A percentile compares a stretch with the other conserved stretches of the same genome.
Evolutionary conservation across 768 basidiomycete species (phyloP).

Genomic region (Lenzites betulinus): DNA sequence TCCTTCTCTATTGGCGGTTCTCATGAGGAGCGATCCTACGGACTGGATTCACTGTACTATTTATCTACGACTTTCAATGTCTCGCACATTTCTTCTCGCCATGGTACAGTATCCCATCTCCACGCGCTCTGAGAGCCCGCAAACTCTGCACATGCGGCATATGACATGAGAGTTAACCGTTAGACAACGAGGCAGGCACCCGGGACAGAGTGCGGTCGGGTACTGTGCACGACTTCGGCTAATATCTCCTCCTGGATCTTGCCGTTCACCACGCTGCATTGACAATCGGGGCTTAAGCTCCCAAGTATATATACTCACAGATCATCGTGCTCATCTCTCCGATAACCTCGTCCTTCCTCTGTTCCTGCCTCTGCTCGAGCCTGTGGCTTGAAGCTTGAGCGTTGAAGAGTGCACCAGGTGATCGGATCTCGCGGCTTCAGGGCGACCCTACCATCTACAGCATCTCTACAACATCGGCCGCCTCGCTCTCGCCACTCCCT

Average conservation of each 20-base stretch:
- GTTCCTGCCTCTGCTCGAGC: background rate
- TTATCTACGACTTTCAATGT: constrained; percentile 14
- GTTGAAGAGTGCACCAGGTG: too few relatives aligned
- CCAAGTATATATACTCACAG: constrained; percentile 24
- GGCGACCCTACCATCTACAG: too few relatives aligned
- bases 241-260: constrained; percentile 24
- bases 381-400: background rate
- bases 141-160: background rate
- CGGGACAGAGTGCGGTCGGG: constrained; percentile 1
- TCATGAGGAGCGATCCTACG: constrained; percentile 39
- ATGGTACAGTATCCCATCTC: background rate
- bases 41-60: constrained; percentile 18
- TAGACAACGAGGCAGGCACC: background rate
- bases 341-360: constrained; percentile 15
- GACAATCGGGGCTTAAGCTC: constrained; percentile 20
- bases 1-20: constrained; percentile 81
- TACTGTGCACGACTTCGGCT: constrained; percentile 18
- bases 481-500: too few relatives aligned
- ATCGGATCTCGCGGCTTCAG: background rate
- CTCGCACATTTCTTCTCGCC: background rate
- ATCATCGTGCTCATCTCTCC: constrained; percentile 16
- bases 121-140: background rate
- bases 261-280: constrained; percentile 28
- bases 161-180: background rate
- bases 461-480: background rate